Evolutionary conservation across 805 yeast species (phyloP), one percentile per base, ranked within the genome.

Genomic region (Yamadazyma insecticola): DNA sequence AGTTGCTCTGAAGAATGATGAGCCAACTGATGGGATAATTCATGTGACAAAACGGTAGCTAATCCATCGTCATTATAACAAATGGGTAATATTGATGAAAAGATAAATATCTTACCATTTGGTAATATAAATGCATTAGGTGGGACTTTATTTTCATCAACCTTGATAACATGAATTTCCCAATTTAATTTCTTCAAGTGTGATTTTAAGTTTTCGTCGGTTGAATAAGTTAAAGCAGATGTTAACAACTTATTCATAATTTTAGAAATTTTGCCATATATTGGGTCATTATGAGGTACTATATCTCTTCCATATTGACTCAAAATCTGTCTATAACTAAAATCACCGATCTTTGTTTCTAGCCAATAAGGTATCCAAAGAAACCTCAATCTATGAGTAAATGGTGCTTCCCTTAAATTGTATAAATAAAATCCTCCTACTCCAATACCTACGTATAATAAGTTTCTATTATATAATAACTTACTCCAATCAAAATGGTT

Each of bases 51-150:
- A 2, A 92, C 96, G 0, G 97, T 88, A n/a, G 97, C 97, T 26
- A 92, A 59, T 2, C 96, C 97, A 52, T 87, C 94, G 31, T 87
- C 94, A 49, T 84, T 78, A 16, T 63, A 60, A 53, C 95, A 81
- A 18, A 92, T 74, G 1, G 84, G 82, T 28, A 92, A 52, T 24
- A 92, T 85, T 7, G 84, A 75, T 27, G 81, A 69, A 50, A 84
- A 86, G 13, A 92, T 88, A 58, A 92, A 92, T 25, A 92, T 95
- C 55, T 89, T 89, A 5, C 98, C 98, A 39, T 92, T 90, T 13
- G 97, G 97, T 21, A 92, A 65, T 13, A 92, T 96, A 59, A 92
- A 90, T 1, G 98, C 98, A 59, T 92, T 92, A 3, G 98, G 97
- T 11, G 95, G 89, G n/a, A 69, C 69, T 20, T 58, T 57, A 2